A percentile compares a stretch with the other conserved stretches of the same genome.
These are phyloP conservation scores for Apiotrichum laibachii DNA, from an alignment of 1,284 basidiomycete genomes.

Conservation along the genomic window DNA sequence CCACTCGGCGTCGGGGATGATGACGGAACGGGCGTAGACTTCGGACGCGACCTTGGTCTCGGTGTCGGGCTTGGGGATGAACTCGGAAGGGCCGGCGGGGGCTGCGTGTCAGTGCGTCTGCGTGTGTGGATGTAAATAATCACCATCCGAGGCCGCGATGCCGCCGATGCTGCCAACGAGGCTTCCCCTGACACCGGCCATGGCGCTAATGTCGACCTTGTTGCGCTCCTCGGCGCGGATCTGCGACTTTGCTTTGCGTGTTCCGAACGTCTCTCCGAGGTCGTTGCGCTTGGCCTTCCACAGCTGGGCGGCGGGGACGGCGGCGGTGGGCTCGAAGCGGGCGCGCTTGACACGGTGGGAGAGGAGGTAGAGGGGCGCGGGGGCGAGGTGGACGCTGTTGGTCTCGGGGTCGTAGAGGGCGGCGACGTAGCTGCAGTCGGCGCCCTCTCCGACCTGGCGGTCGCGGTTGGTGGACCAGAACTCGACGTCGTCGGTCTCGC, in stretches of 20 bases:
- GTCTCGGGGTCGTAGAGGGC: conserved; percentile 64
- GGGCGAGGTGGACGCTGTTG: conserved; percentile 61
- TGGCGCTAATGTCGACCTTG: conserved; percentile 77
- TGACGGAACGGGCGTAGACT: conserved; percentile 69
- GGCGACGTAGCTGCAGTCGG: conserved; percentile 53
- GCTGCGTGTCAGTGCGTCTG: conserved; percentile 6
- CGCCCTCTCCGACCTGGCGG: conserved; percentile 53
- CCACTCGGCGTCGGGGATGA: conserved; percentile 70
- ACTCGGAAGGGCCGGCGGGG: conserved; percentile 37
- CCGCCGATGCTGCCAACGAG: conserved; percentile 74
- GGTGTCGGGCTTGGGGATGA: conserved; percentile 69
- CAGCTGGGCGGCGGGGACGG: conserved; percentile 54
- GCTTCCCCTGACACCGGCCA: conserved; percentile 73
- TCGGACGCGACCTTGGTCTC: conserved; percentile 65
- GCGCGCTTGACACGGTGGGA: conserved; percentile 76
- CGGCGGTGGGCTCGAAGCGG: conserved; percentile 51
- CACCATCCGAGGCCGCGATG: conserved; percentile 54
- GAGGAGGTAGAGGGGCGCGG: conserved; percentile 70
- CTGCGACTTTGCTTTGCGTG: conserved; percentile 81
- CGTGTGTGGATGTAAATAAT: neutral
- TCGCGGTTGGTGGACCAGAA: conserved; percentile 58
- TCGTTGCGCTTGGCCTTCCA: conserved; percentile 66
- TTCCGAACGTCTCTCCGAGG: conserved; percentile 88
- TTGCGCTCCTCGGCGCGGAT: conserved; percentile 82
- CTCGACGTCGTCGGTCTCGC: conserved; percentile 67